Percentiles rank a stretch among this genome's conserved stretches.
phyloP scores from a whole-genome alignment of 805 yeast species.

The Candida qinlingensis region DNA sequence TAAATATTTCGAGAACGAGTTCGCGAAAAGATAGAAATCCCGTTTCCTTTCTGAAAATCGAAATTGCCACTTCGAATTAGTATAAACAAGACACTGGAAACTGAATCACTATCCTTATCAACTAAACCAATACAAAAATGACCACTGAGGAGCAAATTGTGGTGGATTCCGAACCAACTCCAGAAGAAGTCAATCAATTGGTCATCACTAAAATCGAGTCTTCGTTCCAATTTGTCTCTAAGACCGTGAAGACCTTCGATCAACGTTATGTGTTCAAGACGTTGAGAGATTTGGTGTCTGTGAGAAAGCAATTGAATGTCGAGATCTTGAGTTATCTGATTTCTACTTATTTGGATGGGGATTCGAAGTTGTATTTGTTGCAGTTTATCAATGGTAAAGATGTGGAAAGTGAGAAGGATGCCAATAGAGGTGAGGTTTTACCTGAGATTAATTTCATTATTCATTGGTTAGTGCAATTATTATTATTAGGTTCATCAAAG shows the following conservation, averaged over 20 bases:
- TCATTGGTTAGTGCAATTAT: conserved; percentile 74
- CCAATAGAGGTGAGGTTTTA: conserved; percentile 34
- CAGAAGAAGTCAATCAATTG: conserved; percentile 27
- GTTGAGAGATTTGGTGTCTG: conserved; percentile 71
- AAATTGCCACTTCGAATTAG: conserved; percentile 4
- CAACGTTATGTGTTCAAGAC: conserved; percentile 84
- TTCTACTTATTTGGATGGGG: conserved; percentile 47
- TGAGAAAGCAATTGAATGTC: conserved; percentile 60
- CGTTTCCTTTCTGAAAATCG: not conserved
- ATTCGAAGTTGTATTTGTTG: conserved; percentile 38
- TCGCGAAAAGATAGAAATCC: too few species aligned
- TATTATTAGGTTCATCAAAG: conserved; percentile 58
- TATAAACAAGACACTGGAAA: conserved; percentile 1
- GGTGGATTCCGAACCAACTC: conserved; percentile 24
- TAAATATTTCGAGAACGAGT: not conserved
- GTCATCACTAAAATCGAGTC: conserved; percentile 28
- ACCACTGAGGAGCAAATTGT: conserved; percentile 22
- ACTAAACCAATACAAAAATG: conserved; percentile 7
- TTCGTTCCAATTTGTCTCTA: conserved; percentile 33
- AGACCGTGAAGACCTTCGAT: conserved; percentile 70
- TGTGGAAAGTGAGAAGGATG: conserved; percentile 28
- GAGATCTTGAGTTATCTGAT: conserved; percentile 53
- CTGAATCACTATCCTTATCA: not conserved
- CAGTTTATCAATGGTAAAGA: conserved; percentile 33
- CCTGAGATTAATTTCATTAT: conserved; percentile 81